A percentile compares a stretch with the other conserved stretches of the same genome.
These are phyloP conservation scores for Lasiosphaeris hirsuta DNA, from an alignment of 495 filamentous ascomycete genomes.

Conservation along the genomic window DNA sequence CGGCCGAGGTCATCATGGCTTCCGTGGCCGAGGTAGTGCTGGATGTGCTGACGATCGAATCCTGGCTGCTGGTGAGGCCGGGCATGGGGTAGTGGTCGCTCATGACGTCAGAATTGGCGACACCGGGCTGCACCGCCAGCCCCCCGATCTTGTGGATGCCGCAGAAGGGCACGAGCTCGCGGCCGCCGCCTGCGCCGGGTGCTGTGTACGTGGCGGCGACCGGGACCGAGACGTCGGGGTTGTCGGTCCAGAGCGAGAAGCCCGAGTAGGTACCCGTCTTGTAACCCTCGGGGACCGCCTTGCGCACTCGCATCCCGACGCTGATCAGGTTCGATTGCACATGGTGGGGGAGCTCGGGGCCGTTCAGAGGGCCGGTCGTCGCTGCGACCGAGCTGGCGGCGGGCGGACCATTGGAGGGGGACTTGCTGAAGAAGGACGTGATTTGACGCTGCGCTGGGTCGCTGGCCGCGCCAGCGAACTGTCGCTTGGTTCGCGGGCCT, in stretches of 20 bases:
- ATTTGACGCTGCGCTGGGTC: conserved; percentile 49
- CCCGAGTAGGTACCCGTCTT: conserved; percentile 60
- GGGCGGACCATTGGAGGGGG: conserved; percentile 10
- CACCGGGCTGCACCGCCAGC: conserved; percentile 40
- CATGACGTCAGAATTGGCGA: not conserved
- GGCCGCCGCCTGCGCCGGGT: conserved; percentile 22
- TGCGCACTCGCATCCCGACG: conserved; percentile 91
- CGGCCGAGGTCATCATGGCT: conserved; percentile 1
- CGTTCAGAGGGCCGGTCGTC: conserved; percentile 34
- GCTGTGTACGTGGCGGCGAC: not conserved
- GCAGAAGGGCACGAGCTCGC: conserved; percentile 73
- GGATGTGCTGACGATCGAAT: conserved; percentile 28
- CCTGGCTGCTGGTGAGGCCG: conserved; percentile 40
- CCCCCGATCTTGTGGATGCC: conserved; percentile 66
- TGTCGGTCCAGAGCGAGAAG: conserved; percentile 45
- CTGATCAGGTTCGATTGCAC: conserved; percentile 76
- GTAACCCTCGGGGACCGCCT: conserved; percentile 88
- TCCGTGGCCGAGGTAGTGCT: conserved; percentile 12
- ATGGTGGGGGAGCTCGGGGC: conserved; percentile 53
- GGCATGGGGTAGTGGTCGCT: conserved; percentile 26
- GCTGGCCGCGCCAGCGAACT: conserved; percentile 49
- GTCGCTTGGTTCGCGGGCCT: conserved; percentile 44
- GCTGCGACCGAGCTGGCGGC: conserved; percentile 3
- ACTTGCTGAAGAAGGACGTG: conserved; percentile 44
- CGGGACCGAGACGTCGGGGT: conserved; percentile 2